Evolutionary conservation across 83 land plant genomes (phyloP).

Genomic region (Picea mariana): DNA sequence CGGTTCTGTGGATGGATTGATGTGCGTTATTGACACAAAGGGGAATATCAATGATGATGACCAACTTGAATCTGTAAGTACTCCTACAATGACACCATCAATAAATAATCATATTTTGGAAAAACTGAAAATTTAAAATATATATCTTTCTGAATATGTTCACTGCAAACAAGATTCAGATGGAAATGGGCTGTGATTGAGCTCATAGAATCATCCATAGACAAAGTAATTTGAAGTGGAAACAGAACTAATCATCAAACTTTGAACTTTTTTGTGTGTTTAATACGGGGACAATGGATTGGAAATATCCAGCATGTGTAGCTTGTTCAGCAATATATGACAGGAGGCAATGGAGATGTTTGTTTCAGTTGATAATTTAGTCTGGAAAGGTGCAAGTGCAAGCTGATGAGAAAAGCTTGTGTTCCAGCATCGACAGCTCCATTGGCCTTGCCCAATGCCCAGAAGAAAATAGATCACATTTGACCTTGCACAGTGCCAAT

Average conservation of each 20-base stretch:
- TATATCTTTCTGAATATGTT: neutral
- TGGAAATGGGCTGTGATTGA: neutral
- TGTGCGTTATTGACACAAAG: constrained; percentile 67
- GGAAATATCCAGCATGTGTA: too few relatives aligned
- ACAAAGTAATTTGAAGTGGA: neutral
- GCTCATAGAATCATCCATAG: neutral
- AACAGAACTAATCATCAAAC: neutral
- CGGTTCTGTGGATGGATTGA: constrained; percentile 95
- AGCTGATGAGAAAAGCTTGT: neutral
- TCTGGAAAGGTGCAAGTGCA: neutral
- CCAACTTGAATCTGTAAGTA: constrained; percentile 79
- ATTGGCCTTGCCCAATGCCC: neutral
- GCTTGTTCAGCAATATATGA: neutral
- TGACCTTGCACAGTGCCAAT: constrained; percentile 1
- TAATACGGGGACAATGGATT: neutral
- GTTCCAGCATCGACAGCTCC: neutral
- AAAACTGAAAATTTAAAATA: neutral
- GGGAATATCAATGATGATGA: constrained; percentile 90
- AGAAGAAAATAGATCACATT: neutral
- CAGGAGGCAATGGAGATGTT: neutral
- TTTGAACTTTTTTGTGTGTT: neutral
- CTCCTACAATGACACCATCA: neutral
- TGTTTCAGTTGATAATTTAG: neutral
- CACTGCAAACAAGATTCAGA: neutral
- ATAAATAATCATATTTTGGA: neutral